phyloP scores from a whole-genome alignment of 2,329 filamentous ascomycete genomes.

The Pseudogymnoascus sp. region DNA sequence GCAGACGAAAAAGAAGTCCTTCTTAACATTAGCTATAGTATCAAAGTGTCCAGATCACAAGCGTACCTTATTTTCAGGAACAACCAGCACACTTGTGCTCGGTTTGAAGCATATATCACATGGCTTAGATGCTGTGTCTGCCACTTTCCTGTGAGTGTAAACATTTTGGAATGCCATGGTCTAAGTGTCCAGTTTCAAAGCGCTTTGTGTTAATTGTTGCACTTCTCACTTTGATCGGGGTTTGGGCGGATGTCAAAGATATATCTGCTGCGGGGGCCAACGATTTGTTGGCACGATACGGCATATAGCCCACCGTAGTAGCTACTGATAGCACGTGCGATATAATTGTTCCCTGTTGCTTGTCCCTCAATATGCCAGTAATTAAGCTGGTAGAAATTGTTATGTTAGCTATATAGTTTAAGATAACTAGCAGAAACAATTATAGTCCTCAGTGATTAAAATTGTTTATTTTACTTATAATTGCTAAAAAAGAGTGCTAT shows the following conservation, averaged over 20 bases:
- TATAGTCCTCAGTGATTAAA: background rate
- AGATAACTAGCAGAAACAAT: background rate
- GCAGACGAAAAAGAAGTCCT: conserved; percentile 93
- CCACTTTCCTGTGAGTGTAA: conserved; percentile 80
- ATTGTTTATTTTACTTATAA: background rate
- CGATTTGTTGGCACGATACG: conserved; percentile 1
- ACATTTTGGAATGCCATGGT: conserved; percentile 56
- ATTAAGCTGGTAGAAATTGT: background rate
- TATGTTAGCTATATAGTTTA: background rate
- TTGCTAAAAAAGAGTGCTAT: background rate
- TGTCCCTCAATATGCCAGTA: background rate
- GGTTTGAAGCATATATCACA: conserved; percentile 92
- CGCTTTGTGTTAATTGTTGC: background rate
- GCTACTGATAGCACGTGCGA: background rate
- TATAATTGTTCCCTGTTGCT: background rate
- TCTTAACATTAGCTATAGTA: background rate
- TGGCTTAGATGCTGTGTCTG: conserved; percentile 70
- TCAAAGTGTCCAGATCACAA: background rate
- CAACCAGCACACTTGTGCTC: conserved; percentile 78
- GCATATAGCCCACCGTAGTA: conserved; percentile 4
- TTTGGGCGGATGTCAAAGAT: background rate
- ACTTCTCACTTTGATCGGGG: conserved; percentile 3
- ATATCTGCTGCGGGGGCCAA: background rate
- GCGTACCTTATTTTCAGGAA: conserved; percentile 75
- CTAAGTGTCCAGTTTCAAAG: background rate